phyloP scores from a whole-genome alignment of 768 basidiomycete genomes.

The Russula sp. region DNA sequence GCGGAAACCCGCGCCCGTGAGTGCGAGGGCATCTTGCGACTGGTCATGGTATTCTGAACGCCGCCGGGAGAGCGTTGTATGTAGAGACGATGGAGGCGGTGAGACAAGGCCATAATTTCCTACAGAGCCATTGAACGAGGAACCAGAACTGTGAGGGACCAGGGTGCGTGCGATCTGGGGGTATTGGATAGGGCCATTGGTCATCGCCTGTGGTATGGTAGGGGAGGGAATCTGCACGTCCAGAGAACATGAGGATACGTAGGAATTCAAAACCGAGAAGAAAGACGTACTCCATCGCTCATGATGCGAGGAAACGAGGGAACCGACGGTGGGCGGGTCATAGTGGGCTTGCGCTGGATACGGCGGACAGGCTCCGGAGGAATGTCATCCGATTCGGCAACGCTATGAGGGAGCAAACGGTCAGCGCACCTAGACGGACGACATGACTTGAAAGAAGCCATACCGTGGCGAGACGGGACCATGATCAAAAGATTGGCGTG shows the following conservation, averaged over 20 bases:
- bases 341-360: constrained; percentile 30
- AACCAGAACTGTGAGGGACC: constrained; percentile 41
- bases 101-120: constrained; percentile 45
- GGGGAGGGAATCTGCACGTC: constrained; percentile 39
- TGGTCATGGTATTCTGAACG: constrained; percentile 79
- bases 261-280: constrained; percentile 14
- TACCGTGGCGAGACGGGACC: constrained; percentile 44
- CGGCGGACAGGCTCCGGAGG: constrained; percentile 25
- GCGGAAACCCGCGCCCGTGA: constrained; percentile 43
- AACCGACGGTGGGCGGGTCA: constrained; percentile 26
- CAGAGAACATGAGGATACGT: background rate
- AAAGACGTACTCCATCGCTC: constrained; percentile 31
- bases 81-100: constrained; percentile 84
- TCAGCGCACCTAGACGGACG: background rate
- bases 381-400: constrained; percentile 22
- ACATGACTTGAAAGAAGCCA: constrained; percentile 9
- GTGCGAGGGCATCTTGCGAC: constrained; percentile 54
- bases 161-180: constrained; percentile 45
- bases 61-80: constrained; percentile 69
- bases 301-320: constrained; percentile 24
- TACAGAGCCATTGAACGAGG: constrained; percentile 44
- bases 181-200: constrained; percentile 52
- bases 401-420: constrained; percentile 20
- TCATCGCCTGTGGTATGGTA: constrained; percentile 39
- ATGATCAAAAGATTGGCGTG: constrained; percentile 44